Evolutionary conservation across 2,329 filamentous ascomycete genomes (phyloP), one percentile per base, ranked within the genome.

Genomic region (Sodiomyces alkalinus): DNA sequence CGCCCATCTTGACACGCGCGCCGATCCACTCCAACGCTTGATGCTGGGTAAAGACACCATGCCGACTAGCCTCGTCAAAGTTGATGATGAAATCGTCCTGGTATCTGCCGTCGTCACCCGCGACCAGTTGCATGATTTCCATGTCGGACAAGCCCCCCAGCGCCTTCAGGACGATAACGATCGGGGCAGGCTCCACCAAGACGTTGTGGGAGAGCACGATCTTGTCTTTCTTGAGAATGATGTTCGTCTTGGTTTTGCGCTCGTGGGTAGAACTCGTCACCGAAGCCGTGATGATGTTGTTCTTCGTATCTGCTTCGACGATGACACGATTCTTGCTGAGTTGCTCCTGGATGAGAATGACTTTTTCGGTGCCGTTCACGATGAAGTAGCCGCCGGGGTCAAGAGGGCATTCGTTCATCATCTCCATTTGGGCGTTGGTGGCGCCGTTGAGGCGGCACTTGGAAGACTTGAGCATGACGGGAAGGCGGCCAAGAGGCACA

Each of bases 321-420:
- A 98, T 94, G 45, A 98, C 81, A 60, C 90, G 75, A 55, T 98
- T 98, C 68, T 98, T 98, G 67, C 90, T 98, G 48, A 98, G 62
- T 56, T 98, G 90, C 49, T 98, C 92, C 53, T 98, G 90, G 10
- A 98, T 92, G 23, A 98, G 61, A 46, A 98, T 98, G 41, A 98
- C 90, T 60, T 98, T 98, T 52, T 98, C 90, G 13, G 92, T 94
- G 26, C 90, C 90, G 43, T 87, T 83, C 40, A 96, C 85, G 45
- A 98, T 90, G 46, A 98, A 98, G 52, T 98, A 98, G 29, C 90
- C 90, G 37, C 90, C 90, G 1, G 92, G 90, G 47, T 98, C 90
- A 22, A 98, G 63, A 10, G 90, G 83, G 45, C 90, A 98, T 56
- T 98, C 90, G 45, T 92, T 90, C 64, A 96, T 77, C 27, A 76